Evolutionary conservation across 75 land plant species (phyloP).

Genomic region (Cryptomeria japonica): DNA sequence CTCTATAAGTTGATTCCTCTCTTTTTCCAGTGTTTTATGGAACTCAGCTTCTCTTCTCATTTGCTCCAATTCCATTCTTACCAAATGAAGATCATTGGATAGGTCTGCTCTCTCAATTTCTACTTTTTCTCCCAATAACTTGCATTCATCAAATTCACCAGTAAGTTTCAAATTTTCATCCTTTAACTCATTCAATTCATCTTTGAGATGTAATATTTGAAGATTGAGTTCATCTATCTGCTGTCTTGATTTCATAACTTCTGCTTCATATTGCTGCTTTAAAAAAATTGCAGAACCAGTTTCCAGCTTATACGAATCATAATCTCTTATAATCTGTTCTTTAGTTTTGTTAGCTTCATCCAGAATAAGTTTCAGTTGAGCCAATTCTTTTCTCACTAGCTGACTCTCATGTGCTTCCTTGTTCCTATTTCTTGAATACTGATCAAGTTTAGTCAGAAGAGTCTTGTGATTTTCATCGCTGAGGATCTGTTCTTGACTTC

Average conservation of each 20-base stretch:
- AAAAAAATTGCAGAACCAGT: neutral
- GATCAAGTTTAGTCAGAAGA: neutral
- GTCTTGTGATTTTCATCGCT: slow-evolving; percentile 2
- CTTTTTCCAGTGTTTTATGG: neutral
- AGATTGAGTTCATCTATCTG: slow-evolving; percentile 29
- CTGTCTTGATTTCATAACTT: slow-evolving; percentile 1
- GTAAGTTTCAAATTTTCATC: slow-evolving; percentile 13
- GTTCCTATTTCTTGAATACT: neutral
- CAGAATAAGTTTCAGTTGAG: neutral
- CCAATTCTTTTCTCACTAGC: slow-evolving; percentile 6
- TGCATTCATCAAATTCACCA: slow-evolving; percentile 35
- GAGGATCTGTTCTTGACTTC: neutral
- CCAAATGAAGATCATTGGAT: slow-evolving; percentile 3
- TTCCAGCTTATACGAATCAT: neutral
- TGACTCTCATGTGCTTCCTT: slow-evolving; percentile 5
- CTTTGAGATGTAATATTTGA: slow-evolving; percentile 2
- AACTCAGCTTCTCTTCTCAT: neutral
- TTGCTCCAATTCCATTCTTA: slow-evolving; percentile 18
- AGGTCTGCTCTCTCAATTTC: slow-evolving; percentile 25
- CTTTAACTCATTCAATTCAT: slow-evolving; percentile 10
- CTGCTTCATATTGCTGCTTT: slow-evolving; percentile 34
- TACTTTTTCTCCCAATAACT: slow-evolving; percentile 14
- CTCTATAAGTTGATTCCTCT: neutral
- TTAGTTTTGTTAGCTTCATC: slow-evolving; percentile 6
- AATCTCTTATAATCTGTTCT: slow-evolving; percentile 5